A percentile compares a stretch with the other conserved stretches of the same genome.
phyloP scores from a whole-genome alignment of 2,329 filamentous ascomycete genomes.

The Juglanconis juglandina region DNA sequence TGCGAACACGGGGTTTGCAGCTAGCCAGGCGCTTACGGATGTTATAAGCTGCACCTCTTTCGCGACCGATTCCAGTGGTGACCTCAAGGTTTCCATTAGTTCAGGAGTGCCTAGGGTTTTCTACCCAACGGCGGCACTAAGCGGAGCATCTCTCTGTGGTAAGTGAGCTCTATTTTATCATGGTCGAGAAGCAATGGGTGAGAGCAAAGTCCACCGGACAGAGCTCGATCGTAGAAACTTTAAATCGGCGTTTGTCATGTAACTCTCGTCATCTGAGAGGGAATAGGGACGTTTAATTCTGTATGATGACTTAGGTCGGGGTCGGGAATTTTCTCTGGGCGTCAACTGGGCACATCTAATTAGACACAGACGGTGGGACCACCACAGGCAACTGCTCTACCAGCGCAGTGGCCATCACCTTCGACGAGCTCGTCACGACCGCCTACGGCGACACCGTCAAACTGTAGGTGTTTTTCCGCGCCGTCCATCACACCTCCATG shows the following conservation, averaged over 20 bases:
- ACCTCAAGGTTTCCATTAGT: conserved; percentile 40
- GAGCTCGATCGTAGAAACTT: not conserved
- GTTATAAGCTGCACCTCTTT: conserved; percentile 40
- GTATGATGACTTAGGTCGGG: not conserved
- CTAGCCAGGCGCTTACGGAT: conserved; percentile 34
- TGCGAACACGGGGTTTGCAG: conserved; percentile 35
- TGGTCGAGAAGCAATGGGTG: not conserved
- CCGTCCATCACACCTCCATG: not conserved
- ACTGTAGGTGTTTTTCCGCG: conserved; percentile 19
- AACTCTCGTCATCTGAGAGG: not conserved
- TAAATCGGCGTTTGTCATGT: not conserved
- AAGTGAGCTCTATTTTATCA: not conserved
- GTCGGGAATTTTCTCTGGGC: not conserved
- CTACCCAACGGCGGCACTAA: conserved; percentile 32
- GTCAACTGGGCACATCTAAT: not conserved
- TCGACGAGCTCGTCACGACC: conserved; percentile 25
- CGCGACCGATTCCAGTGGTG: conserved; percentile 40
- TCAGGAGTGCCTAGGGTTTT: conserved; percentile 41
- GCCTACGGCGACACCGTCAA: conserved; percentile 24
- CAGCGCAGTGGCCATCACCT: conserved; percentile 24
- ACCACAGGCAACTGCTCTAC: conserved; percentile 6
- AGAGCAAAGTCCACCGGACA: not conserved
- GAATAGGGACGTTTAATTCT: not conserved
- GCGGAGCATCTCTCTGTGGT: conserved; percentile 33
- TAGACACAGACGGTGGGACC: conserved; percentile 4